These are phyloP conservation scores for Chaetoceros muelleri DNA, from an alignment of 108 stramenopile genomes.

Conservation along the genomic window DNA sequence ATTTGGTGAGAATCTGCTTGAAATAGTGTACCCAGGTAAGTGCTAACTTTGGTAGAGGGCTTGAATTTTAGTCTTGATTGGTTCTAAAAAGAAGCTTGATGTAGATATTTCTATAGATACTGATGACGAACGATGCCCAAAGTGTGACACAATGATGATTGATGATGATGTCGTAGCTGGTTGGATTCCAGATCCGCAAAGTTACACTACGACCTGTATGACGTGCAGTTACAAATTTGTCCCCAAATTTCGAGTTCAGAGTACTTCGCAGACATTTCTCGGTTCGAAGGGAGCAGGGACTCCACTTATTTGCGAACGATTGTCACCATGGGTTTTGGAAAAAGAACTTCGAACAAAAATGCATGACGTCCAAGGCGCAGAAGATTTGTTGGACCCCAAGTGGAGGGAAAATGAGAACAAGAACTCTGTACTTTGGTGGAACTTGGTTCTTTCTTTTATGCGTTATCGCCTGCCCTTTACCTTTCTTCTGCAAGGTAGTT, in stretches of 20 bases:
- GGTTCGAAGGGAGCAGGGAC: conserved; percentile 63
- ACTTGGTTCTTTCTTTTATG: conserved; percentile 73
- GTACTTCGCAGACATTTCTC: conserved; percentile 53
- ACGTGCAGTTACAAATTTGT: conserved; percentile 70
- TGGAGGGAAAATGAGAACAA: conserved; percentile 65
- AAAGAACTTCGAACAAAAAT: conserved; percentile 78
- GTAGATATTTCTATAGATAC: conserved; percentile 65
- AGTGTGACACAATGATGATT: conserved; percentile 61
- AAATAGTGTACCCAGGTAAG: conserved; percentile 62
- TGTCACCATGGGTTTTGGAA: conserved; percentile 77
- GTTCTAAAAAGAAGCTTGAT: no score
- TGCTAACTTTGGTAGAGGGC: background rate
- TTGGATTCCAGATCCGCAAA: conserved; percentile 66
- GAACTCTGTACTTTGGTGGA: conserved; percentile 80
- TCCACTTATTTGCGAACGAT: conserved; percentile 69
- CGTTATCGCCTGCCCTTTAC: conserved; percentile 70
- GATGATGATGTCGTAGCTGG: conserved; percentile 72
- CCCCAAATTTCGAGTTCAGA: conserved; percentile 72
- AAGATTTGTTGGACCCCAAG: conserved; percentile 53
- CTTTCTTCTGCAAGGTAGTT: conserved; percentile 69
- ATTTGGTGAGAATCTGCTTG: conserved; percentile 71
- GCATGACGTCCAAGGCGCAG: conserved; percentile 53
- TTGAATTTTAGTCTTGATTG: no score
- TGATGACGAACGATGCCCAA: conserved; percentile 65
- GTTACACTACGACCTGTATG: conserved; percentile 69